Conservation (phyloP, 306 rosid species). For the Dalbergia cultrata region DNA sequence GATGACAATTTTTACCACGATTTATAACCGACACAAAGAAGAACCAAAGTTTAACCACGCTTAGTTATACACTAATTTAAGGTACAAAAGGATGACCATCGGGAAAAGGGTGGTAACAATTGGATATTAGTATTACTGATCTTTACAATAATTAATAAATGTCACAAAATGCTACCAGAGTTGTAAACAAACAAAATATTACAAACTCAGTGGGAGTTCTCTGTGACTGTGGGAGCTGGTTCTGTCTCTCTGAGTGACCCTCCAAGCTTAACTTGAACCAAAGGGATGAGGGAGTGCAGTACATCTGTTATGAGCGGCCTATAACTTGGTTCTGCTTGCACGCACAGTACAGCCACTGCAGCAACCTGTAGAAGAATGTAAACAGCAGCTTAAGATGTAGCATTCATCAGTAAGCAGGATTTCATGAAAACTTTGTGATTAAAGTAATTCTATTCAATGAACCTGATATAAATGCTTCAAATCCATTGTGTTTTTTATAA, state of each 20-base stretch:
- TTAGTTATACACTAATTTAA: neutral
- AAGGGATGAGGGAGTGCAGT: slow-evolving; percentile 90
- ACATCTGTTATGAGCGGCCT: slow-evolving; percentile 92
- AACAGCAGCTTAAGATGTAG: slow-evolving; percentile 25
- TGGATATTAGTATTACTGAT: slow-evolving; percentile 34
- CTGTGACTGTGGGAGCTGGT: slow-evolving; percentile 40
- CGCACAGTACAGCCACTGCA: slow-evolving; percentile 94
- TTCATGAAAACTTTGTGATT: slow-evolving; percentile 2
- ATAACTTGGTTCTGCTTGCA: slow-evolving; percentile 92
- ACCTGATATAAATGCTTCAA: slow-evolving; percentile 96
- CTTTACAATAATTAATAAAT: slow-evolving; percentile 2
- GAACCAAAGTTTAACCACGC: slow-evolving; percentile 29
- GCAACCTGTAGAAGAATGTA: slow-evolving; percentile 76
- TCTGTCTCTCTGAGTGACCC: slow-evolving; percentile 81
- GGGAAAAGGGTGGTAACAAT: slow-evolving; percentile 18
- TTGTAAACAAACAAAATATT: neutral
- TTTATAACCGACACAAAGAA: slow-evolving; percentile 18
- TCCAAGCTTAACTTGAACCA: slow-evolving; percentile 83
- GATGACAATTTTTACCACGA: neutral
- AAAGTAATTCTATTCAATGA: slow-evolving; percentile 30
- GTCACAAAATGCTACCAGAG: slow-evolving; percentile 22
- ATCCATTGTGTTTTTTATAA: slow-evolving; percentile 85
- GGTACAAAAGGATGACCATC: neutral
- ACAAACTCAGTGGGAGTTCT: slow-evolving; percentile 43
- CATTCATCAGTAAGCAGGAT: neutral